A percentile compares a stretch with the other conserved stretches of the same genome.
phyloP scores from a whole-genome alignment of 805 yeast genomes.

The Candida qinlingensis region DNA sequence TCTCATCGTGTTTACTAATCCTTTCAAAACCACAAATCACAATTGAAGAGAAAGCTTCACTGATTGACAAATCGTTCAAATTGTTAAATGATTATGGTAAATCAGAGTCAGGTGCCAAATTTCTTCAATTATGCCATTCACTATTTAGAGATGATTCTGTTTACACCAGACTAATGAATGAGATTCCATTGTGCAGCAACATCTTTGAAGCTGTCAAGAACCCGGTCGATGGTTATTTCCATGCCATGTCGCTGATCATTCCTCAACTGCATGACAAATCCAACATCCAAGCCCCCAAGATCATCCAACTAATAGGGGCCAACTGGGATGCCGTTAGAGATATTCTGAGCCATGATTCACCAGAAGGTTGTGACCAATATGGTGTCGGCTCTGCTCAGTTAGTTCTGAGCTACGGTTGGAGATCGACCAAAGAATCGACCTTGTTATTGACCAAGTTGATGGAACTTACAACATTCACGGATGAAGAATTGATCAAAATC shows the following conservation, averaged over 20 bases:
- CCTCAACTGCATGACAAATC: constrained; percentile 14
- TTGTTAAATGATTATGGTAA: constrained; percentile 46
- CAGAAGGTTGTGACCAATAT: constrained; percentile 54
- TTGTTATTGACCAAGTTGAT: constrained; percentile 45
- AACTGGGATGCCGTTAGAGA: constrained; percentile 34
- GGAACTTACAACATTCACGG: constrained; percentile 17
- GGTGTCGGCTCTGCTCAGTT: constrained; percentile 39
- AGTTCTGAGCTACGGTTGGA: constrained; percentile 70
- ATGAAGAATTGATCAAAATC: constrained; percentile 23
- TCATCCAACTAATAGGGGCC: constrained; percentile 18
- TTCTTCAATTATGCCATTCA: constrained; percentile 45
- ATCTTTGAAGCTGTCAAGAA: constrained; percentile 41
- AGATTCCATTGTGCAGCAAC: constrained; percentile 30
- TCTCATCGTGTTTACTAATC: constrained; percentile 40
- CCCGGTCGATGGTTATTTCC: constrained; percentile 67
- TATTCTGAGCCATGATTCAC: constrained; percentile 61
- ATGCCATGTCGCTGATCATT: constrained; percentile 47
- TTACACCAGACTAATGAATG: constrained; percentile 29
- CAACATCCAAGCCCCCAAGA: constrained; percentile 3
- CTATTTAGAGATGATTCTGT: constrained; percentile 28
- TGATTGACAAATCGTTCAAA: constrained; percentile 25
- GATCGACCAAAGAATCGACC: constrained; percentile 75
- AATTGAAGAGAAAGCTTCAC: constrained; percentile 8
- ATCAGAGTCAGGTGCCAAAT: constrained; percentile 76
- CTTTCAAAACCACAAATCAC: constrained; percentile 20